Evolutionary conservation across 352 stramenopile genomes (phyloP), one percentile per base, ranked within the genome.

Genomic region (Globisporangium perplexum): DNA sequence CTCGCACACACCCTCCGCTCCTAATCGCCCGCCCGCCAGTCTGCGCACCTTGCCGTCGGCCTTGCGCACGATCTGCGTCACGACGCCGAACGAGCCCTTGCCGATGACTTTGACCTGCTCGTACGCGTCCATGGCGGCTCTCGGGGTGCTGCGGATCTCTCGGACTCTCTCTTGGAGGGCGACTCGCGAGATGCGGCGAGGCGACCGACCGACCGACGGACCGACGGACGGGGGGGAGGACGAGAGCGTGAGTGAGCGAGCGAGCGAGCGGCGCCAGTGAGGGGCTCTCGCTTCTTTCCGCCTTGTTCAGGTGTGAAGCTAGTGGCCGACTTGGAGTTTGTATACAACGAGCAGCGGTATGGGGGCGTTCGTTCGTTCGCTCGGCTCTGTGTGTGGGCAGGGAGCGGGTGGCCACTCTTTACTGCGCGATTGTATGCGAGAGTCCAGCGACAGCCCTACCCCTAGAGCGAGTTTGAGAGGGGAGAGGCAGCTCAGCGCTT

Each of bases 1-100:
- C 36, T 23, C 24, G 47, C 36, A 18, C n/a, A 28, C 22, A 41
- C n/a, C n/a, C 30, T 26, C 4, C 31, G 17, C n/a, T n/a, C n/a
- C 26, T 17, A 17, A 28, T 28, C 30, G 11, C 12, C n/a, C n/a
- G n/a, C n/a, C n/a, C n/a, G n/a, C n/a, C n/a, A n/a, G n/a, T n/a
- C n/a, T n/a, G n/a, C 66, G 57, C 66, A 93, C 80, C 70, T 93
- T 95, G 56, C 76, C 82, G 63, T 97, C 89, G 44, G 79, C 68
- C 62, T 95, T 93, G 63, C 89, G 77, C 48, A 91, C 66, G 63
- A 97, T 93, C 74, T 95, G 86, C 65, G 80, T 89, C 24, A 97
- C 88, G 50, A 94, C 85, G 61, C 89, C 89, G 69, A 96, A 97
- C 33, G 86, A 96, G 59, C 89, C 89, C 57, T 94, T 93, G 61